These are phyloP conservation scores for Cynara cardunculus DNA, from an alignment of 129 eudicot species.

Conservation along the genomic window DNA sequence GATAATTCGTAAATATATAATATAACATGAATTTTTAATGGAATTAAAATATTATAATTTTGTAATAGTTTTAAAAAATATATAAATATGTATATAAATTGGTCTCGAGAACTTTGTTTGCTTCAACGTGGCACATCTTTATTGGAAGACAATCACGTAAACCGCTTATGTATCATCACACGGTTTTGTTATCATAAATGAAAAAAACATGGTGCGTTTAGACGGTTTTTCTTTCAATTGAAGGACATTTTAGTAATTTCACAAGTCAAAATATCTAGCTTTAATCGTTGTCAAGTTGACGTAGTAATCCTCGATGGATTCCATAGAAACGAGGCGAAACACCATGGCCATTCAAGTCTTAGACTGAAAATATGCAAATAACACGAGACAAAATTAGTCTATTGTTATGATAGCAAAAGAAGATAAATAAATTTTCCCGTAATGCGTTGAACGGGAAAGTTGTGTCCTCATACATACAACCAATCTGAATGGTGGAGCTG, in stretches of 20 bases:
- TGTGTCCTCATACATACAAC: conserved; percentile 10
- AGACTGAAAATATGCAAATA: conserved; percentile 5
- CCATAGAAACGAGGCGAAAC: not conserved
- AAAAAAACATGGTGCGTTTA: not conserved
- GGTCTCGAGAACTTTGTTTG: not conserved
- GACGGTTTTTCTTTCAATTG: not conserved
- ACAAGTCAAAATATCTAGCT: conserved; percentile 13
- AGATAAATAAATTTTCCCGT: not conserved
- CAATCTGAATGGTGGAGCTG: conserved; percentile 22
- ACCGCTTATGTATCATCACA: not conserved
- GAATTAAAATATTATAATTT: no score
- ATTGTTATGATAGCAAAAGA: not conserved
- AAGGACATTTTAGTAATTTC: conserved; percentile 14
- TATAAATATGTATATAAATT: no score
- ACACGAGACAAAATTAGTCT: conserved; percentile 23
- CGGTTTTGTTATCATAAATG: not conserved
- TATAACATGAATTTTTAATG: no score
- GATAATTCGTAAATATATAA: not conserved
- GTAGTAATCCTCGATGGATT: conserved; percentile 1
- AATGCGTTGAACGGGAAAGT: not conserved
- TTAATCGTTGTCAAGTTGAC: conserved; percentile 14
- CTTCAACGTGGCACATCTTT: not conserved
- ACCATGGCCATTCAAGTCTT: conserved; percentile 19
- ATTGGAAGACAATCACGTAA: conserved; percentile 15
- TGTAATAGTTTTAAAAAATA: no score